phyloP scores from a whole-genome alignment of 768 basidiomycete species.

The Naematelia aurantialba region DNA sequence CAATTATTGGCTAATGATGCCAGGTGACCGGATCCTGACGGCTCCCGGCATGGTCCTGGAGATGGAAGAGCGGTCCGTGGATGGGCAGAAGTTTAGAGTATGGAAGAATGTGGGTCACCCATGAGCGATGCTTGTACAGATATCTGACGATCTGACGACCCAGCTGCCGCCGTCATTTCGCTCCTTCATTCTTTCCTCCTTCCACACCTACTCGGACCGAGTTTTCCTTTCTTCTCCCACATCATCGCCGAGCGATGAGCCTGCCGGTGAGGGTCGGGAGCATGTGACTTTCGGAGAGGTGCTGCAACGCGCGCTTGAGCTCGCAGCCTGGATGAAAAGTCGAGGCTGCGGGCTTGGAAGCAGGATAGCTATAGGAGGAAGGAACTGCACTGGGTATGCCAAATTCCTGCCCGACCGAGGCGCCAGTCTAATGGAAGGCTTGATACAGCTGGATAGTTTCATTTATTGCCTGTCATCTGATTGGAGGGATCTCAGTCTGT shows the following conservation, averaged over 20 bases:
- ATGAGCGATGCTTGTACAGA: not conserved
- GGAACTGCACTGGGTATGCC: constrained; percentile 31
- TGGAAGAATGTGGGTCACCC: constrained; percentile 41
- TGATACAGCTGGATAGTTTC: constrained; percentile 32
- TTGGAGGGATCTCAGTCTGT: constrained; percentile 34
- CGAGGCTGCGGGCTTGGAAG: constrained; percentile 36
- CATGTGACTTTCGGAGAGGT: constrained; percentile 27
- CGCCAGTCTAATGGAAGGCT: not conserved
- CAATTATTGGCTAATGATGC: not conserved
- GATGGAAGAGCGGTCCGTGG: constrained; percentile 31
- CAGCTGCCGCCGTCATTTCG: constrained; percentile 29
- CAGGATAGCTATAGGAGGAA: constrained; percentile 35
- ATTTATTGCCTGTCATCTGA: constrained; percentile 39
- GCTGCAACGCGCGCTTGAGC: constrained; percentile 15
- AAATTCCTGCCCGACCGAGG: not conserved
- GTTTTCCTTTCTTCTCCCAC: constrained; percentile 34
- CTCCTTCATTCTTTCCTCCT: constrained; percentile 21
- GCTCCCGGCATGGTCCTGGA: constrained; percentile 37
- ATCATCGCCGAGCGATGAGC: not conserved
- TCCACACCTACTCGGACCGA: constrained; percentile 24
- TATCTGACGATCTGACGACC: not conserved
- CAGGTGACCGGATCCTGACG: constrained; percentile 42
- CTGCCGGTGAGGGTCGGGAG: constrained; percentile 12
- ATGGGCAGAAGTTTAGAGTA: constrained; percentile 24
- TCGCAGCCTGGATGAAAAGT: constrained; percentile 32